These are phyloP conservation scores for Rosa persica DNA, from an alignment of 306 rosid genomes.

Conservation along the genomic window DNA sequence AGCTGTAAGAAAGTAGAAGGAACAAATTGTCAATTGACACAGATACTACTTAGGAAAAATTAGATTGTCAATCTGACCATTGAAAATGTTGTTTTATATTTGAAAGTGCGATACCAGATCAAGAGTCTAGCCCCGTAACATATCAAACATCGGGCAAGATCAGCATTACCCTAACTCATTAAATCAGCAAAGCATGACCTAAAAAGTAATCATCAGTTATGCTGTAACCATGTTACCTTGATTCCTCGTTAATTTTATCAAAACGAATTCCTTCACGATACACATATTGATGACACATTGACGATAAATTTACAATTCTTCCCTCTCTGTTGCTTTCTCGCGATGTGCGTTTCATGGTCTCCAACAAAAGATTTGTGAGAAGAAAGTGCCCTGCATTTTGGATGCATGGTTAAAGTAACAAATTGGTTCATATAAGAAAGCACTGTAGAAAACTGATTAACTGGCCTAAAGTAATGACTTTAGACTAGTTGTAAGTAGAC, in stretches of 20 bases:
- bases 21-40: background rate
- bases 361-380: conserved; percentile 74
- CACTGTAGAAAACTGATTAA: background rate
- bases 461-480: background rate
- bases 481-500: background rate
- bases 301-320: conserved; percentile 69
- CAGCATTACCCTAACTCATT: background rate
- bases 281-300: conserved; percentile 52
- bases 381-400: conserved; percentile 71
- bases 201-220: conserved; percentile 6
- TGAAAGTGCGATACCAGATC: too few species aligned
- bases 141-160: background rate
- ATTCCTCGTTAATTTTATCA: conserved; percentile 65
- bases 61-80: background rate
- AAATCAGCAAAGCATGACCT: background rate
- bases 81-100: background rate
- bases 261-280: conserved; percentile 60
- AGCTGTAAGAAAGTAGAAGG: conserved; percentile 35
- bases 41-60: background rate
- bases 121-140: too few species aligned
- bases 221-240: conserved; percentile 48
- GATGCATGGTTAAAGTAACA: background rate
- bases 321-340: conserved; percentile 63
- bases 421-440: background rate
- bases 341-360: conserved; percentile 70